These are phyloP conservation scores for Pichia inconspicua DNA, from an alignment of 1,139 yeast species.

Conservation along the genomic window DNA sequence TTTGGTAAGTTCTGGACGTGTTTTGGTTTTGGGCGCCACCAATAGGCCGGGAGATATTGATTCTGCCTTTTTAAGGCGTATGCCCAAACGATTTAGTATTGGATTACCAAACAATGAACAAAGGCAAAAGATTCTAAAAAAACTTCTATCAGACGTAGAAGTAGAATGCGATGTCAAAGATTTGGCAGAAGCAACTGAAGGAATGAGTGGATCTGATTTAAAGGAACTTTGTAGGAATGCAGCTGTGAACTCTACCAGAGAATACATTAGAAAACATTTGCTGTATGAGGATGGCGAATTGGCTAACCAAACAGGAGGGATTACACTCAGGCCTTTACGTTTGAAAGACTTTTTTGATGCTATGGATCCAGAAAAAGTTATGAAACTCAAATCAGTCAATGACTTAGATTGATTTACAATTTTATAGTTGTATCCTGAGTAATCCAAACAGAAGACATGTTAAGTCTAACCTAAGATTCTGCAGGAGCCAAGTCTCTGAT, in stretches of 20 bases:
- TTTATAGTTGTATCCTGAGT: conserved; percentile 8
- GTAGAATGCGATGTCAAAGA: conserved; percentile 56
- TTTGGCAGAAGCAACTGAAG: conserved; percentile 59
- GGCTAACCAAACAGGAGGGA: conserved; percentile 21
- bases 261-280: conserved; percentile 51
- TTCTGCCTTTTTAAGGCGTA: conserved; percentile 80
- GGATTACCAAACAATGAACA: conserved; percentile 65
- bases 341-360: conserved; percentile 40
- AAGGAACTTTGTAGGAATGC: conserved; percentile 91
- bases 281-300: conserved; percentile 30
- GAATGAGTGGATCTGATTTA: conserved; percentile 85
- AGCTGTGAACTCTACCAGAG: conserved; percentile 82
- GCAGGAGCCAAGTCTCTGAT: conserved; percentile 5
- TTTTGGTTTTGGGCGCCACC: conserved; percentile 90
- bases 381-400: conserved; percentile 18
- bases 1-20: conserved; percentile 63
- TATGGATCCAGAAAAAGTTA: conserved; percentile 31
- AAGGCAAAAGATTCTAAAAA: conserved; percentile 58
- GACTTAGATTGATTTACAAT: conserved; percentile 17
- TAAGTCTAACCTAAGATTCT: conserved; percentile 7
- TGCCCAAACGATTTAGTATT: conserved; percentile 86
- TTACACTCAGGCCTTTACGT: conserved; percentile 37
- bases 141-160: conserved; percentile 58
- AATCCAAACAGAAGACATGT: conserved; percentile 5
- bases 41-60: conserved; percentile 90